A percentile compares a stretch with the other conserved stretches of the same genome.
These are phyloP conservation scores for Setomelanomma holmii DNA, from an alignment of 2,329 filamentous ascomycete species.

Conservation along the genomic window DNA sequence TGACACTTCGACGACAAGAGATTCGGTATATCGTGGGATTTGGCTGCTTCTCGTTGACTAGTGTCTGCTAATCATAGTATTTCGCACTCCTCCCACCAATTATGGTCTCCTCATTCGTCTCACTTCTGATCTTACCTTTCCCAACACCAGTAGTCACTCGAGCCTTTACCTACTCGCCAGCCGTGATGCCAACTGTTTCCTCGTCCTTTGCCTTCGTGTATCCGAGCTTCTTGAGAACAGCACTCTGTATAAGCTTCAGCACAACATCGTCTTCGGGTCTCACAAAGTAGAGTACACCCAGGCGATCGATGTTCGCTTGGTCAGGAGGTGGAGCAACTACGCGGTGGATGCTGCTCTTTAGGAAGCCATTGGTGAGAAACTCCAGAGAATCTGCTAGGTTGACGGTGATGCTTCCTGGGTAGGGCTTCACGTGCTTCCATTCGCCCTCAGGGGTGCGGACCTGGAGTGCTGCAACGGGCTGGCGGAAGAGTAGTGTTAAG, in stretches of 20 bases:
- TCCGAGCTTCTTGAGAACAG: conserved; percentile 18
- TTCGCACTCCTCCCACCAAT: conserved; percentile 18
- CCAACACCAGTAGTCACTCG: conserved; percentile 18
- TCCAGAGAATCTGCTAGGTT: conserved; percentile 49
- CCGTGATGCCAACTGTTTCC: conserved; percentile 17
- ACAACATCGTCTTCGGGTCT: conserved; percentile 21
- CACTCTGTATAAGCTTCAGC: conserved; percentile 18
- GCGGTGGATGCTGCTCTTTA: conserved; percentile 58
- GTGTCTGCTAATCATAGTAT: conserved; percentile 21
- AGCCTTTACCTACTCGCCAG: conserved; percentile 26
- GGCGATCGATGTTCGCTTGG: conserved; percentile 54
- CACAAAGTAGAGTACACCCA: conserved; percentile 25
- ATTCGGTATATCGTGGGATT: too few species aligned
- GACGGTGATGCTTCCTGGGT: conserved; percentile 48
- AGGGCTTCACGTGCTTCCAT: conserved; percentile 50
- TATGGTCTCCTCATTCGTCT: conserved; percentile 19
- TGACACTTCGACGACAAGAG: too few species aligned
- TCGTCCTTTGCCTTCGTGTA: conserved; percentile 17
- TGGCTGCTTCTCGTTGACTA: too few species aligned
- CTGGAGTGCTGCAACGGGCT: conserved; percentile 64
- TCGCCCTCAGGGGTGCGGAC: conserved; percentile 45
- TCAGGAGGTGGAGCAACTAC: conserved; percentile 58
- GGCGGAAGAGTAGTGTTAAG: conserved; percentile 63
- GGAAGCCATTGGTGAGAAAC: conserved; percentile 48
- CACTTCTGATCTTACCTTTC: conserved; percentile 15